Evolutionary conservation across 768 basidiomycete species (phyloP).

Genomic region (Mycena rosella): DNA sequence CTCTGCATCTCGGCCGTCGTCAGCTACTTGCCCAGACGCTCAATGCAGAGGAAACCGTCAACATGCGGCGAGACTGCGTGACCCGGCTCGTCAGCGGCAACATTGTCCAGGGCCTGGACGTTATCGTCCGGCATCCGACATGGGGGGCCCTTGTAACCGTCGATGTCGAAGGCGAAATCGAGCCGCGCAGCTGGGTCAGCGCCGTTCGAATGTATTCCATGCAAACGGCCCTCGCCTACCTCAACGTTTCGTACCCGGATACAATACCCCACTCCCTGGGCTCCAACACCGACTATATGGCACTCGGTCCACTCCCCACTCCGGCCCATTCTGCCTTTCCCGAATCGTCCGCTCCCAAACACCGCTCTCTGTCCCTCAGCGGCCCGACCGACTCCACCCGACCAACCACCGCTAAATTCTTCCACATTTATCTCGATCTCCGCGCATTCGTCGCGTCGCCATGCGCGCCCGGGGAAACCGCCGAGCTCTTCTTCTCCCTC

Average conservation of each 20-base stretch:
- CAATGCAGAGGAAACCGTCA: constrained; percentile 86
- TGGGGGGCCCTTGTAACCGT: constrained; percentile 92
- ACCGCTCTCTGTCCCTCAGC: constrained; percentile 55
- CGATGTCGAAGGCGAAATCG: constrained; percentile 88
- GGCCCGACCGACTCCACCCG: constrained; percentile 49
- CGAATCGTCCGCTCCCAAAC: constrained; percentile 59
- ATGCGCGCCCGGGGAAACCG: constrained; percentile 91
- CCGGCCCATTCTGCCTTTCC: constrained; percentile 81
- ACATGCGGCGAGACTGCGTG: constrained; percentile 89
- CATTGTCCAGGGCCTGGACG: constrained; percentile 90
- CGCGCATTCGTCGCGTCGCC: constrained; percentile 93
- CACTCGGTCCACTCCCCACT: constrained; percentile 63
- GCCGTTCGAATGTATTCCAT: constrained; percentile 92
- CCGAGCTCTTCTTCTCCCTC: constrained; percentile 93
- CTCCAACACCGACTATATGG: constrained; percentile 60
- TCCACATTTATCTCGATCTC: constrained; percentile 91
- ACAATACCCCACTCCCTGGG: constrained; percentile 57
- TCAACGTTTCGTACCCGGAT: constrained; percentile 65
- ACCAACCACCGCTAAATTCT: constrained; percentile 76
- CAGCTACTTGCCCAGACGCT: constrained; percentile 91
- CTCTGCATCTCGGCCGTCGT: constrained; percentile 89
- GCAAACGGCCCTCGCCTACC: constrained; percentile 87
- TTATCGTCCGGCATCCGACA: constrained; percentile 95
- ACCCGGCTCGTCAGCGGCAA: constrained; percentile 90
- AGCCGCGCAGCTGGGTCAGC: constrained; percentile 87